phyloP scores from a whole-genome alignment of 2,329 filamentous ascomycete genomes.

The Daldinia eschscholtzii region DNA sequence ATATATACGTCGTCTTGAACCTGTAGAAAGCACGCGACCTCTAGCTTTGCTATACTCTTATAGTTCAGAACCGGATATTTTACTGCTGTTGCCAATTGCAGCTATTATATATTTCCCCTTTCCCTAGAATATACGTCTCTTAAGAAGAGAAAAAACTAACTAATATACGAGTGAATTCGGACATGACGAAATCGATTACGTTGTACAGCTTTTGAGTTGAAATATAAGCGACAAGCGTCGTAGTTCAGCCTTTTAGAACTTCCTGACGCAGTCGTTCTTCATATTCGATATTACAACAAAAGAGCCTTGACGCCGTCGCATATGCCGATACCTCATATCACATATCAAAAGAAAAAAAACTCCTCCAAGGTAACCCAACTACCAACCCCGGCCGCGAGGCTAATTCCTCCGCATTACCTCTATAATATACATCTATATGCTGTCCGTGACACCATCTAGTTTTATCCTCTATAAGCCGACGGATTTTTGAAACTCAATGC shows the following conservation, averaged over 20 bases:
- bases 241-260: not conserved
- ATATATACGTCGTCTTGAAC: not conserved
- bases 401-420: conserved; percentile 42
- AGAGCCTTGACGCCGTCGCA: conserved; percentile 39
- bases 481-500: conserved; percentile 29
- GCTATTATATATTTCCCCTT: conserved; percentile 2
- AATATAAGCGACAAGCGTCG: conserved; percentile 16
- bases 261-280: conserved; percentile 6
- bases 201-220: conserved; percentile 11
- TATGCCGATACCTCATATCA: conserved; percentile 44
- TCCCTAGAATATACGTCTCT: not conserved
- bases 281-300: conserved; percentile 27
- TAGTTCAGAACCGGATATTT: not conserved
- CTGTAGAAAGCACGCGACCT: not conserved
- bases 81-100: conserved; percentile 1
- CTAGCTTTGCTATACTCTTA: not conserved
- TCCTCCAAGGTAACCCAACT: conserved; percentile 18
- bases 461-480: conserved; percentile 35
- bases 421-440: conserved; percentile 44
- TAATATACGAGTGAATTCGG: conserved; percentile 9
- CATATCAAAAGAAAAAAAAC: conserved; percentile 35
- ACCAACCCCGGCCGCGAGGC: conserved; percentile 35
- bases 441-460: conserved; percentile 36
- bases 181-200: conserved; percentile 4
- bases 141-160: not conserved